Base-by-base conservation (phyloP, 1,284 basidiomycete species). In the Rugosomyces carneus region DNA sequence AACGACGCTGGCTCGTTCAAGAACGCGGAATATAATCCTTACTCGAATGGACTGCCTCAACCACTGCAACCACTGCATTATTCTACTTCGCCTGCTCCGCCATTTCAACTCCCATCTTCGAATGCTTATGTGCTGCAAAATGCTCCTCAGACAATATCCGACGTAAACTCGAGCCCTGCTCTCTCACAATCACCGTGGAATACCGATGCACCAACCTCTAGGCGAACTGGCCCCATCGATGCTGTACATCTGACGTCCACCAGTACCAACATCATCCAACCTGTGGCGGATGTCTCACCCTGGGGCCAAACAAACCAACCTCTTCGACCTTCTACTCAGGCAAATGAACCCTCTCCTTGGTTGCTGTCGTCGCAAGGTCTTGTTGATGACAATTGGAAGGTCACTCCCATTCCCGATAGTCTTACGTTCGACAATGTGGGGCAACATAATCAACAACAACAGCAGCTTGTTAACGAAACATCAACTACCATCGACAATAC, bases 401-500 rank as follows among this genome's bases (percentile, higher is more conserved):
- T 70, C 44, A 56, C 63, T n/a, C 55, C 62, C 1, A 67, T 66
- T 24, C 62, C 73, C 6, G 72, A 69, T 49, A 75, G 73, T 49
- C 64, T 81, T 18, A 77, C 80, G 0, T 66, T 74, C 40, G 74
- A 69, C 42, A 80, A 80, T 51, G 62, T 81, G 16, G 76, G 70
- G n/a, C 75, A 80, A 47, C 78, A 78, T 56, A 76, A 76, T 52
- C 71, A 72, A 53, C 68, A 75, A 44, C 70, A 71, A 45, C 61
- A n/a, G 34, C 60, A 60, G 34, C 52, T 59, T 15, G 60, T 42
- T 19, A 55, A 42, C 20, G 52, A 61, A 23, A 44, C 55, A 24
- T 54, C 57, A 41, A 35, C 10, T 27, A 24, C 20, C 11, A 13
- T 42, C 1, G 21, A 35, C 11, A 26, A 51, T 15, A 45, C 52